Conservation (phyloP, 2,329 filamentous ascomycete genomes). For the Alternaria rosae region DNA sequence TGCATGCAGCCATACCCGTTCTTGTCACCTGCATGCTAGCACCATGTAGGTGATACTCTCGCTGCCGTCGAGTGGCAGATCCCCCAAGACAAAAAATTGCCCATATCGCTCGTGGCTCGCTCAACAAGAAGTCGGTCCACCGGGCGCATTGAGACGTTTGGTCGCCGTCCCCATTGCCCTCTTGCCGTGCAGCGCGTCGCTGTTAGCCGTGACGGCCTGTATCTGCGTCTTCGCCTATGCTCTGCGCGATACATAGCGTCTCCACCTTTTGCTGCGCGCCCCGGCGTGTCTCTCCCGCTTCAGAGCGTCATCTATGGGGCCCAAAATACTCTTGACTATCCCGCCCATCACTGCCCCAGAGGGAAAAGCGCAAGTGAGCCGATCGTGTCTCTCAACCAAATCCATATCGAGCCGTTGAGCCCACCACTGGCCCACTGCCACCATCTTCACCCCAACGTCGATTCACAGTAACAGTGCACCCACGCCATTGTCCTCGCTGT, state of each 20-base stretch:
- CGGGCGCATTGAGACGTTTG: background rate
- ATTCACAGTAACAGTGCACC: background rate
- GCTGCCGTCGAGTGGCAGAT: conserved; percentile 1
- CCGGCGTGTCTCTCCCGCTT: conserved; percentile 21
- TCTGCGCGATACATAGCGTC: conserved; percentile 13
- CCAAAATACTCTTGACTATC: conserved; percentile 22
- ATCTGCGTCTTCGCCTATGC: conserved; percentile 5
- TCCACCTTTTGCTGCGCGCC: conserved; percentile 15
- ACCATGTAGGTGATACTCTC: conserved; percentile 14
- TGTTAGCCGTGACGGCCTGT: background rate
- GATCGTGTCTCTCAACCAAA: conserved; percentile 27
- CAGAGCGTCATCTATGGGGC: conserved; percentile 25
- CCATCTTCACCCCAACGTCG: background rate
- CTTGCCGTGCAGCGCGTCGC: background rate
- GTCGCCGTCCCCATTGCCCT: background rate
- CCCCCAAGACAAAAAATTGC: conserved; percentile 5
- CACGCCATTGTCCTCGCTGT: conserved; percentile 7
- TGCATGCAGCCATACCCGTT: conserved; percentile 14
- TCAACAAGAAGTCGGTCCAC: conserved; percentile 17
- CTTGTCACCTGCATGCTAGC: conserved; percentile 15
- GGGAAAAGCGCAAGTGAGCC: conserved; percentile 21
- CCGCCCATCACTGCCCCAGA: conserved; percentile 19
- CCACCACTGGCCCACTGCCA: conserved; percentile 6
- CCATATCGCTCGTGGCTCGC: conserved; percentile 1
- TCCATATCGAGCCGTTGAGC: conserved; percentile 23